A percentile compares a stretch with the other conserved stretches of the same genome.
Conservation (phyloP, 129 eudicot genomes). For the Daucus carota region DH1_v3.0 NC_030383.2:13419001-13419500, state of each 20-base stretch:
- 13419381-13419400: constrained; percentile 74
- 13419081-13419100: constrained; percentile 51
- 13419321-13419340: constrained; percentile 63
- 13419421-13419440: constrained; percentile 65
- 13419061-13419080: constrained; percentile 64
- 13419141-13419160: constrained; percentile 78
- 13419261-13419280: constrained; percentile 80
- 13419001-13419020: constrained; percentile 47
- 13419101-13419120: constrained; percentile 71
- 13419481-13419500: constrained; percentile 60
- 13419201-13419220: not conserved
- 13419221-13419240: not conserved
- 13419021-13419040: constrained; percentile 41
- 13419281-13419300: constrained; percentile 72
- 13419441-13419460: constrained; percentile 72
- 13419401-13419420: constrained; percentile 63
- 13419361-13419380: constrained; percentile 69
- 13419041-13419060: constrained; percentile 55
- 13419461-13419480: constrained; percentile 55
- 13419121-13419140: constrained; percentile 56
- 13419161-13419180: constrained; percentile 27
- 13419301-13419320: constrained; percentile 51
- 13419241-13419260: constrained; percentile 56
- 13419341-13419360: constrained; percentile 59
- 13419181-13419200: not conserved